These are phyloP conservation scores for Phytophthora pisi DNA, from an alignment of 352 stramenopile species.

Conservation along the genomic window DNA sequence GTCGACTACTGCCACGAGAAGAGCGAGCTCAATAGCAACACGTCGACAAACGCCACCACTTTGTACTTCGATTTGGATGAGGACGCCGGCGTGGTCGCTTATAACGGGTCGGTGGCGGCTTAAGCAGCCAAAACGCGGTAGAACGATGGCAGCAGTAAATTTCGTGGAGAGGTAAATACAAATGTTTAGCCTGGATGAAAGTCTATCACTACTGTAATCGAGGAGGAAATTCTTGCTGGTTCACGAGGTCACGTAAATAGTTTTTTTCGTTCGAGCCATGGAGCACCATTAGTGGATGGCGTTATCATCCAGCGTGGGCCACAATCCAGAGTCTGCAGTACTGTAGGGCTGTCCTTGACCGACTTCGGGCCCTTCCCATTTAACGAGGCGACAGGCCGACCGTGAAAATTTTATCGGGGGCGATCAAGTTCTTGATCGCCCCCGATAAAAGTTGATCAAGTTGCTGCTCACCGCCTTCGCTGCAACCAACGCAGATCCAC, in stretches of 20 bases:
- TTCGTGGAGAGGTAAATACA: no score
- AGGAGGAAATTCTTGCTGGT: background rate
- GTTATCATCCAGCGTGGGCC: background rate
- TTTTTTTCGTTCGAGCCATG: background rate
- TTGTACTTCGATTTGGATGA: background rate
- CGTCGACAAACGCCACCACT: background rate
- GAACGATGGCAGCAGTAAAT: no score
- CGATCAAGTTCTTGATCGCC: no score
- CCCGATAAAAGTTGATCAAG: no score
- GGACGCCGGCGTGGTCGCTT: background rate
- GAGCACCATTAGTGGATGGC: background rate
- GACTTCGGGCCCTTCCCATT: background rate
- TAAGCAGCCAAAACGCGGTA: background rate
- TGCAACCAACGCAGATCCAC: background rate
- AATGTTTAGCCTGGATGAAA: no score
- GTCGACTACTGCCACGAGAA: constrained; percentile 1
- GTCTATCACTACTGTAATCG: no score
- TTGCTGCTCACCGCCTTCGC: background rate
- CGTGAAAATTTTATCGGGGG: background rate
- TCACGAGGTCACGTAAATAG: no score
- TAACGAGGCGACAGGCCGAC: background rate
- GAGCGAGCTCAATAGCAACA: background rate
- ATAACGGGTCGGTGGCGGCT: background rate
- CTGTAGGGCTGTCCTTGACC: background rate
- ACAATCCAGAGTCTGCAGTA: background rate